Evolutionary conservation across 1,139 yeast genomes (phyloP).

Genomic region (Diutina rugosa): DNA sequence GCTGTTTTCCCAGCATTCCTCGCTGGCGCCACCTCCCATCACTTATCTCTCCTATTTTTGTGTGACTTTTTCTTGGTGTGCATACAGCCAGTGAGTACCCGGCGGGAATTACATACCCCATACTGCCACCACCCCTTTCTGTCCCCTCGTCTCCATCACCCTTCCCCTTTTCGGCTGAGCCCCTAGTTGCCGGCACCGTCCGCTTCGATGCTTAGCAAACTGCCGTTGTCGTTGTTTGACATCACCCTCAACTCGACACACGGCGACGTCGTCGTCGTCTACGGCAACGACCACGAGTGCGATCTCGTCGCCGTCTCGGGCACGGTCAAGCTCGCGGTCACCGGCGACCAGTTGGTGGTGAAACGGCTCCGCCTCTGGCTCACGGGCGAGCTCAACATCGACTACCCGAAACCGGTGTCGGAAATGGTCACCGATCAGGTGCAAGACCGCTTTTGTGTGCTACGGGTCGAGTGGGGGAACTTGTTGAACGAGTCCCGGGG

Average conservation of each 20-base stretch:
- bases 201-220: not conserved
- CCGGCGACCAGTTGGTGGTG: not conserved
- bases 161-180: not conserved
- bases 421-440: not conserved
- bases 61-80: not conserved
- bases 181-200: not conserved
- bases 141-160: not conserved
- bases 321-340: not conserved
- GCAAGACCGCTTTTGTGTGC: not conserved
- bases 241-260: not conserved
- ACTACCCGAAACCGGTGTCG: not conserved
- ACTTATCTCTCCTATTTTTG: not conserved
- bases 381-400: not conserved
- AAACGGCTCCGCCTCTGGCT: not conserved
- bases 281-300: constrained; percentile 1
- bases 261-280: not conserved
- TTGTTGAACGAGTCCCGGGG: not conserved
- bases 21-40: not conserved
- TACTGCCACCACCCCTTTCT: not conserved
- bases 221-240: not conserved
- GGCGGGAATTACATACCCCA: not conserved
- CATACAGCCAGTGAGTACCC: not conserved
- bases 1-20: not conserved
- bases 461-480: not conserved
- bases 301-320: not conserved